These are phyloP conservation scores for Macrotyloma uniflorum DNA, from an alignment of 306 rosid genomes.

Conservation along the genomic window DNA sequence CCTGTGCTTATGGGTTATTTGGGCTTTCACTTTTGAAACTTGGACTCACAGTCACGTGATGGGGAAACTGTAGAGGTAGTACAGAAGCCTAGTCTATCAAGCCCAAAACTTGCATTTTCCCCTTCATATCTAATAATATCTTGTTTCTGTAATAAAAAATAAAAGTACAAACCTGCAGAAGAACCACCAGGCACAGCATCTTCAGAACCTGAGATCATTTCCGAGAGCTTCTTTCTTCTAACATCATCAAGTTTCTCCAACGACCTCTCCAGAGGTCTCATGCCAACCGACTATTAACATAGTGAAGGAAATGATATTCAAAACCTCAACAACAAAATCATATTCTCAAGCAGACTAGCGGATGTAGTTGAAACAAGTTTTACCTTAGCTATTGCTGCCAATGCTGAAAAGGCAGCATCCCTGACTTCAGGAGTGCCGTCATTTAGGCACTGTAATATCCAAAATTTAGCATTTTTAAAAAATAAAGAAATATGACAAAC, in stretches of 20 bases:
- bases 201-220: slow-evolving; percentile 92
- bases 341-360: slow-evolving; percentile 16
- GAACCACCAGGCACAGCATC: slow-evolving; percentile 62
- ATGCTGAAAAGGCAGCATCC: slow-evolving; percentile 94
- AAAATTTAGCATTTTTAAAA: slow-evolving; percentile 26
- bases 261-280: slow-evolving; percentile 94
- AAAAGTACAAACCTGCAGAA: slow-evolving; percentile 63
- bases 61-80: neutral
- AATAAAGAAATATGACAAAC: neutral
- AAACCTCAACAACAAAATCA: slow-evolving; percentile 23
- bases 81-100: neutral
- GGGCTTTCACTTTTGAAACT: neutral
- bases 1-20: neutral
- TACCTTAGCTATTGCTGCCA: slow-evolving; percentile 98
- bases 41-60: neutral
- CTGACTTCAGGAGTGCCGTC: slow-evolving; percentile 98
- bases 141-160: neutral
- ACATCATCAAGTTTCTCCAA: slow-evolving; percentile 98
- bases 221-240: slow-evolving; percentile 91
- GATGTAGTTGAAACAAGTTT: slow-evolving; percentile 16
- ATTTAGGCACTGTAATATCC: slow-evolving; percentile 71
- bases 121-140: slow-evolving; percentile 13
- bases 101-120: neutral
- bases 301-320: slow-evolving; percentile 33
- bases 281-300: slow-evolving; percentile 79